Evolutionary conservation across 2,329 filamentous ascomycete genomes (phyloP).

Genomic region (Cercospora nicotianae): DNA sequence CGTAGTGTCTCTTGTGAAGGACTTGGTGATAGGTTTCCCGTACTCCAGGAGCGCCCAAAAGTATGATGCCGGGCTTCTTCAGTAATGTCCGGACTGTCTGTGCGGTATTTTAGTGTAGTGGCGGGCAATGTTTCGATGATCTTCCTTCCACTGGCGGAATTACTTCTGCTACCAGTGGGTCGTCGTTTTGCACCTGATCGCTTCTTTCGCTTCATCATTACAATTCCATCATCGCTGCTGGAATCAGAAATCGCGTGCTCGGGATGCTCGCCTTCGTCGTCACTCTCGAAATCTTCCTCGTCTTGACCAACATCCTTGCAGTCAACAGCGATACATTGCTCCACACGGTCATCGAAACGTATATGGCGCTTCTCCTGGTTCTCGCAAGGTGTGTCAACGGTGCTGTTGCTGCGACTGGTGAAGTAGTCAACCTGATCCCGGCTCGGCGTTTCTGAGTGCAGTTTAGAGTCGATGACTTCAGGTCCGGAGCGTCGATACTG

Average conservation of each 20-base stretch:
- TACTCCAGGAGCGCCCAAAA: constrained; percentile 45
- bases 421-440: constrained; percentile 65
- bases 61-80: constrained; percentile 40
- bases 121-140: constrained; percentile 86
- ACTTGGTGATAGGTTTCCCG: constrained; percentile 61
- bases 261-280: constrained; percentile 42
- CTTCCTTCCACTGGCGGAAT: constrained; percentile 61
- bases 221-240: constrained; percentile 68
- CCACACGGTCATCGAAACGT: constrained; percentile 93
- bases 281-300: constrained; percentile 49
- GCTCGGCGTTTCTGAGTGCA: constrained; percentile 62
- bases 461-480: constrained; percentile 66
- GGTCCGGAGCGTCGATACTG: constrained; percentile 51
- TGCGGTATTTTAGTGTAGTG: constrained; percentile 81
- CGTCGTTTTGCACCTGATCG: constrained; percentile 50
- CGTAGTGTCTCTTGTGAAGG: constrained; percentile 80
- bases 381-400: constrained; percentile 62
- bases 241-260: constrained; percentile 49
- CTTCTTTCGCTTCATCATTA: constrained; percentile 74
- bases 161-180: constrained; percentile 53
- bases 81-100: constrained; percentile 66
- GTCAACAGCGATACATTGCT: constrained; percentile 93
- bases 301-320: constrained; percentile 76
- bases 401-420: constrained; percentile 63
- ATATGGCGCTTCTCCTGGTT: constrained; percentile 75